Evolutionary conservation across 2,329 filamentous ascomycete genomes (phyloP), one percentile per base, ranked within the genome.

Genomic region (Penicillium oxalicum): DNA sequence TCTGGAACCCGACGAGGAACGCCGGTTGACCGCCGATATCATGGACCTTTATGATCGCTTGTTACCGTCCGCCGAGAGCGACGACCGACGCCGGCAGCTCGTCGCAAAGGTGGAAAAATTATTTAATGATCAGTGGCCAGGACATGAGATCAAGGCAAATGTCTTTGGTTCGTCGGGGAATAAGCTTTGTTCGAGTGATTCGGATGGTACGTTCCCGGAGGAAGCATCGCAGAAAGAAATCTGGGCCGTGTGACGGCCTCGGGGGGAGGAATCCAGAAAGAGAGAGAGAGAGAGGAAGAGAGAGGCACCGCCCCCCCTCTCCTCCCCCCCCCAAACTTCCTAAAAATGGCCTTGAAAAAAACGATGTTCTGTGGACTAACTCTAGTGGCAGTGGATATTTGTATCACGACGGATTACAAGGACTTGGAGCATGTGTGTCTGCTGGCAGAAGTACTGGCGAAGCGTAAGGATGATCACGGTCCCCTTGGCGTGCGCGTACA

Each of bases 81-180:
- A 95, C 60, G 76, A 81, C 51, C 84, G 88, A 56, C 79, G 91
- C 51, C 76, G 79, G 55, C 82, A 80, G 61, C 81, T 98, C 59
- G 83, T 96, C n/a, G 75, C 78, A 57, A 98, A 97, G 72, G 73
- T 98, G 61, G 87, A 95, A 70, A 84, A 80, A 57, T 81, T 97
- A 36, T 83, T 98, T 66, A 93, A 94, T 62, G 80, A 87, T 6
- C 83, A 94, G 65, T 98, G 91, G 88, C 93, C 93, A 1, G 89
- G 87, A 1, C 86, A 89, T 61, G 80, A 94, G 52, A 96, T 96
- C 63, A 84, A 81, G 57, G 93, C 96, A 33, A 86, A 93, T 67
- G 82, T 97, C 12, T 98, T 98, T 77, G 93, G 93, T n/a, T 97
- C 93, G 4, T 97, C 93, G 4, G 93, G 93, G 41, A 98, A 98